Evolutionary conservation across 495 filamentous ascomycete species (phyloP).

Genomic region (Xylaria grammica): DNA sequence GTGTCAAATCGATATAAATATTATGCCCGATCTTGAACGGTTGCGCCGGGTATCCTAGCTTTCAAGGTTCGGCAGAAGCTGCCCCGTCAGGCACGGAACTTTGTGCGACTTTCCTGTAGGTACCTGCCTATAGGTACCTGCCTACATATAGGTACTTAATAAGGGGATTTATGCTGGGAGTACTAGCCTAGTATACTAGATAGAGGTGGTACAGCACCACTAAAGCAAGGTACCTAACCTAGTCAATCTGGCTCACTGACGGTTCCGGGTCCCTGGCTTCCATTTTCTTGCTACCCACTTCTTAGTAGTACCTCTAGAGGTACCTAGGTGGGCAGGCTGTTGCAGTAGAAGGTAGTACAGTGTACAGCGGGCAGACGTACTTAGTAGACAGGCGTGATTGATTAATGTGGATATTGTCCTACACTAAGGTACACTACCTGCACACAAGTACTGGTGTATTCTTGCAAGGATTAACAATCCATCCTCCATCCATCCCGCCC

Average conservation of each 20-base stretch:
- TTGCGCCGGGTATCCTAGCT: constrained; percentile 6
- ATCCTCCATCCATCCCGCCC: neutral
- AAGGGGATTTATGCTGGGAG: too few relatives aligned
- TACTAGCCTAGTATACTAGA: too few relatives aligned
- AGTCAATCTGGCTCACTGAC: neutral
- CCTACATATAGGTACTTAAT: neutral
- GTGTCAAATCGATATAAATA: constrained; percentile 12
- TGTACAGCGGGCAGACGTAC: too few relatives aligned
- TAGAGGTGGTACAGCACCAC: neutral
- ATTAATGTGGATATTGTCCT: constrained; percentile 9
- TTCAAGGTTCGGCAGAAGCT: constrained; percentile 16
- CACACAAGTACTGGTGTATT: too few relatives aligned
- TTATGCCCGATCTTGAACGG: neutral
- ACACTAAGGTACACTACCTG: too few relatives aligned
- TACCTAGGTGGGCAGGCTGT: neutral
- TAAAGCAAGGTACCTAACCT: neutral
- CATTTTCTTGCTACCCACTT: neutral
- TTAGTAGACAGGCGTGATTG: neutral
- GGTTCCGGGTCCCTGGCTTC: constrained; percentile 12
- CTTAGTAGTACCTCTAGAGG: neutral
- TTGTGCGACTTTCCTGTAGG: constrained; percentile 18
- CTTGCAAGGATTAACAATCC: constrained; percentile 9
- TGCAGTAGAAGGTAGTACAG: too few relatives aligned
- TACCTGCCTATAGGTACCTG: constrained; percentile 5
- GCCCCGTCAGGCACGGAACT: constrained; percentile 18